phyloP scores from a whole-genome alignment of 768 basidiomycete genomes.

The Hemileccinum impolitum region DNA sequence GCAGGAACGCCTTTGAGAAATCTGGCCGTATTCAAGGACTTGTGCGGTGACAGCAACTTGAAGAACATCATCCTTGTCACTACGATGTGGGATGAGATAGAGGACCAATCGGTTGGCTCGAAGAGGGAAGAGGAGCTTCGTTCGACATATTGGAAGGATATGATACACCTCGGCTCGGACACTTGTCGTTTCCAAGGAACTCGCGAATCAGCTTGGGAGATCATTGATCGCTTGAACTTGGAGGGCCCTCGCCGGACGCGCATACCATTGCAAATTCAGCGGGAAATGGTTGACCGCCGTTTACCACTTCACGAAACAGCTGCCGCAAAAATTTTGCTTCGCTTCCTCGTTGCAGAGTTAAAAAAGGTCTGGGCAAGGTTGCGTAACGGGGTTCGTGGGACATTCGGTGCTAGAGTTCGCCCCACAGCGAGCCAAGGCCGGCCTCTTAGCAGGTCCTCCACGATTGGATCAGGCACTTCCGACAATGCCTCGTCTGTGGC shows the following conservation, averaged over 20 bases:
- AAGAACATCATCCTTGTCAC: conserved; percentile 19
- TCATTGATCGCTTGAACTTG: conserved; percentile 7
- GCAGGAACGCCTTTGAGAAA: conserved; percentile 10
- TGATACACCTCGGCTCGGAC: conserved; percentile 12
- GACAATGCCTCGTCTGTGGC: neutral
- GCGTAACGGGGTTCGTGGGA: neutral
- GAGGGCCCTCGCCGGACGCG: neutral
- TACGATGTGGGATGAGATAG: conserved; percentile 18
- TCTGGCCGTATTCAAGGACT: conserved; percentile 5
- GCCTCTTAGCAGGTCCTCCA: neutral
- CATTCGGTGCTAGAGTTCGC: too few relatives aligned
- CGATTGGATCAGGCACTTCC: neutral
- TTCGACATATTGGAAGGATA: conserved; percentile 12
- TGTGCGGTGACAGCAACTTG: conserved; percentile 11
- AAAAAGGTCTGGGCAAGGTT: conserved; percentile 5
- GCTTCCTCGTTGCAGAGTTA: conserved; percentile 4
- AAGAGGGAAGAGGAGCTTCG: conserved; percentile 14
- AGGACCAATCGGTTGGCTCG: neutral
- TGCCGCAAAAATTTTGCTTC: conserved; percentile 15
- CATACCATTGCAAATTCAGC: conserved; percentile 11
- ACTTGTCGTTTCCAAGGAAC: conserved; percentile 12
- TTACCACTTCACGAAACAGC: conserved; percentile 8
- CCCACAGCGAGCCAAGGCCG: too few relatives aligned
- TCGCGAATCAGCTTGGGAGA: conserved; percentile 9
- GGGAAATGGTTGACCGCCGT: conserved; percentile 15